phyloP scores from a whole-genome alignment of 345 rosid species.

The Murraya koenigii region DNA sequence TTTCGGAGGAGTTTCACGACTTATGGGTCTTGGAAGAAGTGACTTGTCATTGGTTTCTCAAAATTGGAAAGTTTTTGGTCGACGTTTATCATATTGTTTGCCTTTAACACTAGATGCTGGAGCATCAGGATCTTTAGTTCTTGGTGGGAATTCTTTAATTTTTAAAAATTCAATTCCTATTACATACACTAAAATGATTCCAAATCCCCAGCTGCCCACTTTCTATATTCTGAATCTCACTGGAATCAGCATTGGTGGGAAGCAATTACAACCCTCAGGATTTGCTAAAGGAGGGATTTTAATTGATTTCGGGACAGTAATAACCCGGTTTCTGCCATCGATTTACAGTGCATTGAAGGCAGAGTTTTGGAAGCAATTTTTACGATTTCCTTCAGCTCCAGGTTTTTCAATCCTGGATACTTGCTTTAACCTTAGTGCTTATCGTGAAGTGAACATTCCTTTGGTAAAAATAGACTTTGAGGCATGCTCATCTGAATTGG shows the following conservation, averaged over 20 bases:
- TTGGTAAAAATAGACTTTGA: no score
- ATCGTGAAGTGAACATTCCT: no score
- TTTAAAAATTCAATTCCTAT: conserved; percentile 63
- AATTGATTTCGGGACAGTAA: conserved; percentile 88
- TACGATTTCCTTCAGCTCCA: conserved; percentile 65
- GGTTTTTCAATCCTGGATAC: conserved; percentile 75
- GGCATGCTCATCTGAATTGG: no score
- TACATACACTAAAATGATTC: conserved; percentile 59
- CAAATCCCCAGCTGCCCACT: conserved; percentile 54
- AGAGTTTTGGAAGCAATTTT: conserved; percentile 69
- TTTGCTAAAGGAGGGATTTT: conserved; percentile 47
- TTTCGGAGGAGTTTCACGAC: conserved; percentile 86
- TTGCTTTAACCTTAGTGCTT: conserved; percentile 38
- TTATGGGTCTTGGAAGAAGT: conserved; percentile 84
- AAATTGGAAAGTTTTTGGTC: conserved; percentile 44
- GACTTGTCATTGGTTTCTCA: conserved; percentile 68
- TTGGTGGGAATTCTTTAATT: conserved; percentile 56
- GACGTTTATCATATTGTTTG: conserved; percentile 85
- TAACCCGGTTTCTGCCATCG: conserved; percentile 74
- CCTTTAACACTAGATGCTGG: conserved; percentile 52
- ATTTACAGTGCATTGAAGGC: conserved; percentile 62
- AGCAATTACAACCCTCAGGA: conserved; percentile 32
- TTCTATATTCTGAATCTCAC: conserved; percentile 86
- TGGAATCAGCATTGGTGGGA: conserved; percentile 60
- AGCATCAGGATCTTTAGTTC: conserved; percentile 68